Conservation (phyloP, 495 filamentous ascomycete species). For the Lophium mytilinum region DNA sequence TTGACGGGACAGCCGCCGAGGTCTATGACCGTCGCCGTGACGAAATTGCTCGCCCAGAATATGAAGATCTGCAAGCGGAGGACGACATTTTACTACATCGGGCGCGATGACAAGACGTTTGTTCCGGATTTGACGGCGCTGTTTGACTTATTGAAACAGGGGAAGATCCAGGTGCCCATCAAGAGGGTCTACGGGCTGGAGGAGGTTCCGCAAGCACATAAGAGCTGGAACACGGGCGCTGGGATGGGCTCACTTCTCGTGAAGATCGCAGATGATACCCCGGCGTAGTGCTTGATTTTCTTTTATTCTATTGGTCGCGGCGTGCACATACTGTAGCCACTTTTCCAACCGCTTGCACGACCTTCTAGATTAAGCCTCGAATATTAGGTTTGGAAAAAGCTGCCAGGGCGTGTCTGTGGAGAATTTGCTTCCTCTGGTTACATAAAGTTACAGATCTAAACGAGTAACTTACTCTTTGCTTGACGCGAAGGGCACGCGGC, state of each 20-base stretch:
- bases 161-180: constrained; percentile 36
- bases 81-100: constrained; percentile 35
- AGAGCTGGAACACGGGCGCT: constrained; percentile 30
- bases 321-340: no score
- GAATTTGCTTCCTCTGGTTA: no score
- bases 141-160: constrained; percentile 30
- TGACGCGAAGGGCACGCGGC: no score
- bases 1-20: constrained; percentile 14
- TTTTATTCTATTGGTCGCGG: no score
- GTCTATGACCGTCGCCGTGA: constrained; percentile 22
- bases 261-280: constrained; percentile 6
- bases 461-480: no score
- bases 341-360: no score
- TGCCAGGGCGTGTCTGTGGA: no score
- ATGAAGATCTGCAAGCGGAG: constrained; percentile 18
- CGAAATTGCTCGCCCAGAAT: constrained; percentile 18
- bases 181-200: constrained; percentile 37
- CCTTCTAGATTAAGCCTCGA: no score
- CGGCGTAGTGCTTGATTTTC: no score
- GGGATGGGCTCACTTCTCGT: constrained; percentile 37
- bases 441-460: no score
- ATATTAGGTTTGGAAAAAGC: no score
- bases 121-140: constrained; percentile 25
- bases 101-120: constrained; percentile 30
- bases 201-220: constrained; percentile 36